phyloP scores from a whole-genome alignment of 306 rosid genomes.

The Alnus glutinosa region DNA sequence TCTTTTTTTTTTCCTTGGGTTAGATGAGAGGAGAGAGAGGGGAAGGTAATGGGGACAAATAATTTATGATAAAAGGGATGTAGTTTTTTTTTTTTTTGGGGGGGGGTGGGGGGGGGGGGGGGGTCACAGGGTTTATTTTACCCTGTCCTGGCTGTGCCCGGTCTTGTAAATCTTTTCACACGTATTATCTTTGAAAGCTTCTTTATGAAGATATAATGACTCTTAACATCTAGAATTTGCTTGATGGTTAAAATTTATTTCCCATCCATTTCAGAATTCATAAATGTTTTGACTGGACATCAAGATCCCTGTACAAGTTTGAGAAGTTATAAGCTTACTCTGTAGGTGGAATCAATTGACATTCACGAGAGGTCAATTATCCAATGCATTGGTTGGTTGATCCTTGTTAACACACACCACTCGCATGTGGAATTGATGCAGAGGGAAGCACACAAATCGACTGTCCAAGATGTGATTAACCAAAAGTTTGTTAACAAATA shows the following conservation, averaged over 20 bases:
- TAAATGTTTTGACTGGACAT: neutral
- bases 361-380: neutral
- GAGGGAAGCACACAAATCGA: neutral
- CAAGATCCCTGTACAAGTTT: neutral
- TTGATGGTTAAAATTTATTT: neutral
- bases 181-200: too few species aligned
- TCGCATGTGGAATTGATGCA: neutral
- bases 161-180: too few species aligned
- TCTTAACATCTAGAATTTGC: neutral
- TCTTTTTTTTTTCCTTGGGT: too few species aligned
- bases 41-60: too few species aligned
- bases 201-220: neutral
- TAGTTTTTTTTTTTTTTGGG: too few species aligned
- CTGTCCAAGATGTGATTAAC: conserved; percentile 8
- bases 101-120: too few species aligned
- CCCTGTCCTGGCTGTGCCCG: too few species aligned
- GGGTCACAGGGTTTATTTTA: too few species aligned
- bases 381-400: neutral
- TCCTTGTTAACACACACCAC: neutral
- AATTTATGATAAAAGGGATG: too few species aligned
- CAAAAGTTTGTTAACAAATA: neutral
- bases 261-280: neutral
- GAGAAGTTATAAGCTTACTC: neutral
- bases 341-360: neutral
- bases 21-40: too few species aligned